Percentiles rank a stretch among this genome's conserved stretches.
Conservation (phyloP, 306 rosid species). For the Erythrophleum fordii region DNA sequence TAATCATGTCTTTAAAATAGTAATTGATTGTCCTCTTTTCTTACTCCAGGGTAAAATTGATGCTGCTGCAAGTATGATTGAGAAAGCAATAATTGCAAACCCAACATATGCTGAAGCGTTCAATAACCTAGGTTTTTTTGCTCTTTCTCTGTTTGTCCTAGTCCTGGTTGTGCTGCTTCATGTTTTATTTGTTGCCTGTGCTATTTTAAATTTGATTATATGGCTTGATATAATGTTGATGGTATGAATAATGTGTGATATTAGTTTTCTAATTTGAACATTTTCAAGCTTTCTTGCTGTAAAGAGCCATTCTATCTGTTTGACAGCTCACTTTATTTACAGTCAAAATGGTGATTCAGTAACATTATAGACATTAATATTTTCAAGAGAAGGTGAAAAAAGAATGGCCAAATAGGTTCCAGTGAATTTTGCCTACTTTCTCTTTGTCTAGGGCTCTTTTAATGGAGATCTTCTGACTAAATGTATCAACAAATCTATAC, state of each 20-base stretch:
- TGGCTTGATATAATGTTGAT: background rate
- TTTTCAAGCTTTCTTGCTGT: constrained; percentile 24
- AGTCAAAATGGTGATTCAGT: background rate
- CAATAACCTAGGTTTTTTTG: constrained; percentile 78
- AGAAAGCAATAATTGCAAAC: constrained; percentile 91
- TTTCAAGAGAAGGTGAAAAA: background rate
- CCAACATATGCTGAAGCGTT: constrained; percentile 98
- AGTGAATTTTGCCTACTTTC: background rate
- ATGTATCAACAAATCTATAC: background rate
- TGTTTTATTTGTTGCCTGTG: constrained; percentile 12
- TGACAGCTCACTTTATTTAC: constrained; percentile 8
- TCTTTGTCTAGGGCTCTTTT: background rate
- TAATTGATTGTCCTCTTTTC: constrained; percentile 34
- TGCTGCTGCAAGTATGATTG: constrained; percentile 96
- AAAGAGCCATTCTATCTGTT: constrained; percentile 16
- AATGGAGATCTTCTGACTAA: background rate
- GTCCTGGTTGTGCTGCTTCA: constrained; percentile 30
- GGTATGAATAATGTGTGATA: background rate
- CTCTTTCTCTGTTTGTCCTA: constrained; percentile 17
- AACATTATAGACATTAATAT: background rate
- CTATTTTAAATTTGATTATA: constrained; percentile 18
- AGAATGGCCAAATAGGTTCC: background rate
- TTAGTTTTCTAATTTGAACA: background rate
- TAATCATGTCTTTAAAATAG: constrained; percentile 19
- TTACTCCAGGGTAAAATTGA: constrained; percentile 93